These are phyloP conservation scores for Trichophyton mentagrophytes DNA, from an alignment of 2,329 filamentous ascomycete species.

Conservation along the genomic window DNA sequence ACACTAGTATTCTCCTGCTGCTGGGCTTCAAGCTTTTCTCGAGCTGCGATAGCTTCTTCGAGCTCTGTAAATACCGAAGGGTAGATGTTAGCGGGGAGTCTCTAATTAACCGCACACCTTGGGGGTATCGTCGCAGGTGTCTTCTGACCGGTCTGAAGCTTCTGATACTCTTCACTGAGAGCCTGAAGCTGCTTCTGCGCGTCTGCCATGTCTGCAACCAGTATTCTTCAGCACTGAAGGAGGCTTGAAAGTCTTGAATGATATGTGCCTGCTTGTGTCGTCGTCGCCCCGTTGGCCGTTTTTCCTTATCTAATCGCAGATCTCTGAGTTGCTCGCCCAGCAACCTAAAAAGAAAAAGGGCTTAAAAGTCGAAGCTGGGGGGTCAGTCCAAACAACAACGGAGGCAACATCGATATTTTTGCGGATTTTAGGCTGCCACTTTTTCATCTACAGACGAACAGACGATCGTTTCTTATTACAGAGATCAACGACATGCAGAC, in stretches of 20 bases:
- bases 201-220: conserved; percentile 47
- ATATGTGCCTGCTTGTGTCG: neutral
- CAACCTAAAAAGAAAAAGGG: conserved; percentile 6
- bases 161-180: conserved; percentile 77
- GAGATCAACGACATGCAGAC: neutral
- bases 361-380: conserved; percentile 9
- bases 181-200: conserved; percentile 65
- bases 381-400: neutral
- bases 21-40: conserved; percentile 85
- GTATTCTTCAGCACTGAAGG: neutral
- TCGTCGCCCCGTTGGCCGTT: neutral
- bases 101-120: neutral
- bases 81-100: neutral
- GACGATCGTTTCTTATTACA: neutral
- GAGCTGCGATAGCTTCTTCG: conserved; percentile 58
- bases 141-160: conserved; percentile 62
- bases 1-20: conserved; percentile 86
- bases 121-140: neutral
- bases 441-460: neutral
- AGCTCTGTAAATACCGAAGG: conserved; percentile 49
- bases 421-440: neutral
- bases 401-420: neutral
- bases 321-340: neutral
- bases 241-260: neutral
- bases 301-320: neutral